Evolutionary conservation across 768 basidiomycete species (phyloP).

Genomic region (Cubamyces sp.): DNA sequence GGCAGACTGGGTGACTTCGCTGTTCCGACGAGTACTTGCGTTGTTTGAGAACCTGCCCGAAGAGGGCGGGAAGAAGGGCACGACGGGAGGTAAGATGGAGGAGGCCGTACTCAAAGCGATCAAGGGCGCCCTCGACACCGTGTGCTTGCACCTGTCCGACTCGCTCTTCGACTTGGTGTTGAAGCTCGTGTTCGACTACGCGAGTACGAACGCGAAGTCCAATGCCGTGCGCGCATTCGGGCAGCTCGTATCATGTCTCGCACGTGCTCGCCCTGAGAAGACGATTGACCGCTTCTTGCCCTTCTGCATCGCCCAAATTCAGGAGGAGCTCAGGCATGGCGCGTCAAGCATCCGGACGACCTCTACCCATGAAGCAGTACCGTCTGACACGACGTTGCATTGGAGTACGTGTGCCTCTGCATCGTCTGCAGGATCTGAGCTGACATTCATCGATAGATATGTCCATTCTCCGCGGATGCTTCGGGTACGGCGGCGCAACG

Average conservation of each 20-base stretch:
- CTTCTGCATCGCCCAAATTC: conserved; percentile 74
- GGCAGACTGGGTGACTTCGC: conserved; percentile 81
- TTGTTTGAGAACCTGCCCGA: conserved; percentile 94
- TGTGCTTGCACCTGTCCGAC: conserved; percentile 81
- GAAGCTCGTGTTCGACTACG: conserved; percentile 84
- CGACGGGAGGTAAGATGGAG: conserved; percentile 84
- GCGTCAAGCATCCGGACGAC: conserved; percentile 87
- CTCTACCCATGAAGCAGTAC: conserved; percentile 69
- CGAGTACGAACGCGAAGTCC: conserved; percentile 85
- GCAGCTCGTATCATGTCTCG: conserved; percentile 83
- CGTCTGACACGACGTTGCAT: conserved; percentile 88
- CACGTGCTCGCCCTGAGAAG: conserved; percentile 75
- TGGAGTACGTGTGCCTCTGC: conserved; percentile 68
- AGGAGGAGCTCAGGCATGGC: conserved; percentile 86
- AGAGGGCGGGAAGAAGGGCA: conserved; percentile 87
- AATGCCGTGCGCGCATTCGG: conserved; percentile 93
- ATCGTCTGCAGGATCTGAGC: conserved; percentile 4
- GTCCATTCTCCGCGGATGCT: conserved; percentile 78
- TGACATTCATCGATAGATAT: conserved; percentile 53
- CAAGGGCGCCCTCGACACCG: conserved; percentile 78
- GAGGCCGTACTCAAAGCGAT: conserved; percentile 77
- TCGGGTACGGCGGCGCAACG: conserved; percentile 70
- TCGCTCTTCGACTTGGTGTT: conserved; percentile 83
- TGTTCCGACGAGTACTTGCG: conserved; percentile 77
- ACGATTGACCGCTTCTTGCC: conserved; percentile 82